A percentile compares a stretch with the other conserved stretches of the same genome.
Conservation (phyloP, 2,329 filamentous ascomycete species). For the Colletotrichum phormii region DNA sequence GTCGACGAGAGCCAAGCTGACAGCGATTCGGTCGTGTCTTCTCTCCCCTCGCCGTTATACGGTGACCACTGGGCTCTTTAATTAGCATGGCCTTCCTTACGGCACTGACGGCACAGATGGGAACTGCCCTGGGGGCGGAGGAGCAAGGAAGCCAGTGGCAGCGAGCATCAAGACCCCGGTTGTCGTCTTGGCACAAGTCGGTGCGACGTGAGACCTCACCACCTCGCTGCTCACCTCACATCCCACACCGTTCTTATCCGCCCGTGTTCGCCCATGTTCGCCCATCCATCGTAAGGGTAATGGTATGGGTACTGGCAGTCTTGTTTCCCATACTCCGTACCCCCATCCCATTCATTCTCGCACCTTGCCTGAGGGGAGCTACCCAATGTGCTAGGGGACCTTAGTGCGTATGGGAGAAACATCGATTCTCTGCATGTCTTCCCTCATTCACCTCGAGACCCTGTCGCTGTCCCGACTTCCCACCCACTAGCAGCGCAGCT, state of each 20-base stretch:
- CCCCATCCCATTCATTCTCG: conserved; percentile 17
- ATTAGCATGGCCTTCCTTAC: conserved; percentile 18
- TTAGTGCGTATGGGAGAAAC: conserved; percentile 35
- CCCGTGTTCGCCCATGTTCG: conserved; percentile 13
- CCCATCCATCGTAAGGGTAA: conserved; percentile 20
- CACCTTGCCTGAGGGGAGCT: conserved; percentile 36
- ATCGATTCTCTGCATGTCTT: conserved; percentile 33
- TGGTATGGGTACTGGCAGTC: neutral
- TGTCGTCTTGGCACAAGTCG: conserved; percentile 16
- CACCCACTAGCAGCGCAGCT: conserved; percentile 32
- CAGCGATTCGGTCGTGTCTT: conserved; percentile 8
- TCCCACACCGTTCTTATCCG: conserved; percentile 33
- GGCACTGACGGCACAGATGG: conserved; percentile 15
- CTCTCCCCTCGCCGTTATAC: conserved; percentile 10
- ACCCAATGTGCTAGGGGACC: conserved; percentile 29
- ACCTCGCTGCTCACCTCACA: conserved; percentile 12
- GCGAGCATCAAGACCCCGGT: conserved; percentile 6
- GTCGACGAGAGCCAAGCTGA: conserved; percentile 22
- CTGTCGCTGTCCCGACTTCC: conserved; percentile 27
- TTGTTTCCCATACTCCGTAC: neutral
- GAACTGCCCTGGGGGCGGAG: conserved; percentile 8
- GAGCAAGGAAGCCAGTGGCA: neutral
- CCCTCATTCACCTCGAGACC: conserved; percentile 20
- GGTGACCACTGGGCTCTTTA: conserved; percentile 2
- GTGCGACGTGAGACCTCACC: conserved; percentile 34